A percentile compares a stretch with the other conserved stretches of the same genome.
Evolutionary conservation across 495 filamentous ascomycete species (phyloP).

Genomic region (Penicillium waksmanii): DNA sequence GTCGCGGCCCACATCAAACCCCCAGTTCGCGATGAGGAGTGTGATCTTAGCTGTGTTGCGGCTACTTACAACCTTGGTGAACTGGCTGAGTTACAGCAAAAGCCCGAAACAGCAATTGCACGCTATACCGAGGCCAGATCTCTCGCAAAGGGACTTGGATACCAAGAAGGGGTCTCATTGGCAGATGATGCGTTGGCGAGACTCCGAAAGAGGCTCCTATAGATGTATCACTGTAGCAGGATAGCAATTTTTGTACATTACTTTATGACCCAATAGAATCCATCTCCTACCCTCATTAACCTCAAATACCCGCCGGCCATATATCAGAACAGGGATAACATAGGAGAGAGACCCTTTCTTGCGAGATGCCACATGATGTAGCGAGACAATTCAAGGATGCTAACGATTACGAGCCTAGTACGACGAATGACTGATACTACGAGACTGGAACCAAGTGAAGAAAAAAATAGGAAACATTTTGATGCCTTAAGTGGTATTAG

Average conservation of each 20-base stretch:
- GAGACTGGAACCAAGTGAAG: slow-evolving; percentile 11
- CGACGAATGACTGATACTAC: neutral
- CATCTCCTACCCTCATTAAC: slow-evolving; percentile 6
- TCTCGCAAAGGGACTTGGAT: slow-evolving; percentile 64
- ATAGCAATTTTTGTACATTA: slow-evolving; percentile 9
- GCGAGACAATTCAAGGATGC: too few species aligned
- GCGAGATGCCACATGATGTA: too few species aligned
- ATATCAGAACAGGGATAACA: too few species aligned
- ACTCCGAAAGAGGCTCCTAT: slow-evolving; percentile 33
- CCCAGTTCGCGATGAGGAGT: slow-evolving; percentile 72
- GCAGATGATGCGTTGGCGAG: slow-evolving; percentile 54
- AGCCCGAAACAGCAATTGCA: slow-evolving; percentile 61
- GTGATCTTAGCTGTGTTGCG: slow-evolving; percentile 80
- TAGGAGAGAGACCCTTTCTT: too few species aligned
- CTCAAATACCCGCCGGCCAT: too few species aligned
- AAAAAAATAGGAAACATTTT: slow-evolving; percentile 43
- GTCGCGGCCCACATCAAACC: slow-evolving; percentile 59
- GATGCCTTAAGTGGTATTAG: slow-evolving; percentile 49
- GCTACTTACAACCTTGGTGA: slow-evolving; percentile 87
- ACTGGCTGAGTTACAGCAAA: slow-evolving; percentile 71
- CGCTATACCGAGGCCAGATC: slow-evolving; percentile 62
- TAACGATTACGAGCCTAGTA: neutral
- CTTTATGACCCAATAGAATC: slow-evolving; percentile 25
- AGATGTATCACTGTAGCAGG: neutral
- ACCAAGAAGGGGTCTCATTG: slow-evolving; percentile 63